A percentile compares a stretch with the other conserved stretches of the same genome.
Evolutionary conservation across 2,329 filamentous ascomycete species (phyloP).

Genomic region (Xylaria sp.): DNA sequence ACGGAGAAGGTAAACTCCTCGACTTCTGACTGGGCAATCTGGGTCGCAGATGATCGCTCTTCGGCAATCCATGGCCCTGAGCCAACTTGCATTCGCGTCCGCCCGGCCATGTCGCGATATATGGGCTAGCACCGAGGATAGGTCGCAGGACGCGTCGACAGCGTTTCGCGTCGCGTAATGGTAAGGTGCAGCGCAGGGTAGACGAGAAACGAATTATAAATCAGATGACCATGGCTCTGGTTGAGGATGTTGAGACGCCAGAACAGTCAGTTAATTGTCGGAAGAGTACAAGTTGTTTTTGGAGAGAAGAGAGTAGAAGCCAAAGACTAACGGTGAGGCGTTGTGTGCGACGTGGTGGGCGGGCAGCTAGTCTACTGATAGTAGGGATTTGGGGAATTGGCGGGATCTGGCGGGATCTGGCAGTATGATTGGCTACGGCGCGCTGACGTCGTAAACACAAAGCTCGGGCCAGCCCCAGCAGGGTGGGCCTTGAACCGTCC

Average conservation of each 20-base stretch:
- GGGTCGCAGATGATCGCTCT: slow-evolving; percentile 80
- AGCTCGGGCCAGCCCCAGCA: slow-evolving; percentile 43
- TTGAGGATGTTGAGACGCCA: slow-evolving; percentile 13
- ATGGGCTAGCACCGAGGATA: slow-evolving; percentile 17
- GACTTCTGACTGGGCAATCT: slow-evolving; percentile 81
- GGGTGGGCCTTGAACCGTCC: neutral
- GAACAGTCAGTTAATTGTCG: slow-evolving; percentile 12
- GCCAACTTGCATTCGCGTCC: slow-evolving; percentile 74
- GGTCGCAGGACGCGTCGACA: slow-evolving; percentile 41
- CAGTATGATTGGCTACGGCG: slow-evolving; percentile 37
- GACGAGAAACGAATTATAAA: neutral
- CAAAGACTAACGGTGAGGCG: slow-evolving; percentile 18
- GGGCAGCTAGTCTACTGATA: slow-evolving; percentile 18
- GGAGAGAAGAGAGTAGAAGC: slow-evolving; percentile 14
- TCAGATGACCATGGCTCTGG: slow-evolving; percentile 42
- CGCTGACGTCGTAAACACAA: slow-evolving; percentile 44
- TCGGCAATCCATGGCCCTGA: slow-evolving; percentile 86
- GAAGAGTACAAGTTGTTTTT: slow-evolving; percentile 20
- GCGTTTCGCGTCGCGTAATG: slow-evolving; percentile 35
- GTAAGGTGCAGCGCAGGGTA: neutral
- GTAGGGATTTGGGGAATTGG: slow-evolving; percentile 28
- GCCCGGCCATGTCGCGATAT: slow-evolving; percentile 48
- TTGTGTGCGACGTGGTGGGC: slow-evolving; percentile 25
- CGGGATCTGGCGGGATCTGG: slow-evolving; percentile 33
- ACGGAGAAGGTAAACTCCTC: slow-evolving; percentile 95